A percentile compares a stretch with the other conserved stretches of the same genome.
These are phyloP conservation scores for Diaporthe sp. DNA, from an alignment of 2,329 filamentous ascomycete species.

Conservation along the genomic window DNA sequence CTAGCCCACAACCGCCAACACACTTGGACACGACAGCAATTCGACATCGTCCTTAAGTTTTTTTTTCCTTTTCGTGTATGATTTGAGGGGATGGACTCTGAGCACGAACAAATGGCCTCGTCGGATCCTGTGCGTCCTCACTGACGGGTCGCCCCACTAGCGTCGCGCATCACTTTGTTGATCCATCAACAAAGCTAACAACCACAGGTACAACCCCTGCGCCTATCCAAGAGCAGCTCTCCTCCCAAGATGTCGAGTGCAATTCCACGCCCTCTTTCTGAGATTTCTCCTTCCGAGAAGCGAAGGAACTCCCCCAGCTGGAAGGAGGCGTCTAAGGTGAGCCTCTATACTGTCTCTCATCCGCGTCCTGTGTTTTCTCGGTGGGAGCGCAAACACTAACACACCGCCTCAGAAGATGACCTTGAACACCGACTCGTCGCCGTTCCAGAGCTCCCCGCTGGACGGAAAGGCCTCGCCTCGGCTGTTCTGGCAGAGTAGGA, in stretches of 20 bases:
- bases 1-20: conserved; percentile 30
- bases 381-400: not conserved
- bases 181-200: conserved; percentile 36
- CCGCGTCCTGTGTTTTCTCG: conserved; percentile 44
- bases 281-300: conserved; percentile 88
- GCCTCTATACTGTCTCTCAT: conserved; percentile 46
- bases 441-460: conserved; percentile 87
- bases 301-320: conserved; percentile 94
- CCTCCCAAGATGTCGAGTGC: conserved; percentile 74
- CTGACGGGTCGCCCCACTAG: conserved; percentile 29
- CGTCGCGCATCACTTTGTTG: conserved; percentile 31
- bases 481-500: conserved; percentile 89
- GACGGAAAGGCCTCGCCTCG: conserved; percentile 80
- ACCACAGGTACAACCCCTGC: conserved; percentile 79
- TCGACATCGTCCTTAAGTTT: conserved; percentile 28
- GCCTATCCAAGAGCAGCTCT: conserved; percentile 81
- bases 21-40: conserved; percentile 31
- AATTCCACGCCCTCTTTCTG: conserved; percentile 83
- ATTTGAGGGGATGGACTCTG: conserved; percentile 27
- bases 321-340: conserved; percentile 82
- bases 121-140: conserved; percentile 37
- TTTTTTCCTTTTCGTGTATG: conserved; percentile 7
- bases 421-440: conserved; percentile 81
- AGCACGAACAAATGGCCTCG: conserved; percentile 32
- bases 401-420: conserved; percentile 71